phyloP scores from a whole-genome alignment of 768 basidiomycete species.

The Botryobasidium botryosum region DNA sequence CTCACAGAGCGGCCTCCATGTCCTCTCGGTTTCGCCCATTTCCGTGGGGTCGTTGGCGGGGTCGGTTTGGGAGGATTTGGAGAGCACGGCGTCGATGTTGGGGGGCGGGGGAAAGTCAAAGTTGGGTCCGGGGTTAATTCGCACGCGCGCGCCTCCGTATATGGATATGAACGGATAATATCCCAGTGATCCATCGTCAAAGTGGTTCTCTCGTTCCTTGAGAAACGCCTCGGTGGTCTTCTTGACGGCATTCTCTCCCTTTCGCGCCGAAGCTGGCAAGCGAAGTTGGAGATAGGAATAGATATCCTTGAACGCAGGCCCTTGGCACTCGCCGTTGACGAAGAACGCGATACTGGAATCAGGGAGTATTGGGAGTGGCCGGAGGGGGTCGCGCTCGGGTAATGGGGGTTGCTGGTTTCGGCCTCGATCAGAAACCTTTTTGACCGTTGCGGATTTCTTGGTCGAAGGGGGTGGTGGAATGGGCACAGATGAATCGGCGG shows the following conservation, averaged over 20 bases:
- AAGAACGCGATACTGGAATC: slow-evolving; percentile 77
- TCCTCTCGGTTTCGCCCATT: slow-evolving; percentile 21
- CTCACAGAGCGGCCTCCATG: slow-evolving; percentile 69
- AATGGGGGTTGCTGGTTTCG: slow-evolving; percentile 17
- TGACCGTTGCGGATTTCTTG: slow-evolving; percentile 54
- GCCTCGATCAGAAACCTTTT: slow-evolving; percentile 40
- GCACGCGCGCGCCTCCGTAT: slow-evolving; percentile 76
- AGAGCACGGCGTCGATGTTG: slow-evolving; percentile 41
- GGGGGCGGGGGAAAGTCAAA: slow-evolving; percentile 67
- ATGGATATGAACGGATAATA: slow-evolving; percentile 93
- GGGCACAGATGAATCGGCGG: slow-evolving; percentile 36
- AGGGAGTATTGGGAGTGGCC: slow-evolving; percentile 50
- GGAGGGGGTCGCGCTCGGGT: slow-evolving; percentile 22
- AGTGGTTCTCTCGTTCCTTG: slow-evolving; percentile 42
- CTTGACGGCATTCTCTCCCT: slow-evolving; percentile 51
- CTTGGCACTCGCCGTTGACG: slow-evolving; percentile 75
- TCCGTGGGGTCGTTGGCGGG: slow-evolving; percentile 17
- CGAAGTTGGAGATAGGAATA: slow-evolving; percentile 81
- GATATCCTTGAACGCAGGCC: slow-evolving; percentile 69
- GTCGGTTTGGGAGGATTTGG: slow-evolving; percentile 12
- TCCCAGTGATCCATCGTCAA: slow-evolving; percentile 88
- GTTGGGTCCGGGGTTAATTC: slow-evolving; percentile 75
- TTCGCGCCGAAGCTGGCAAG: slow-evolving; percentile 39
- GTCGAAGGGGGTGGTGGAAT: slow-evolving; percentile 37
- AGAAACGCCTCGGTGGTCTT: slow-evolving; percentile 33